phyloP scores from a whole-genome alignment of 164 flowering plant species.

The Houttuynia cordata region DNA sequence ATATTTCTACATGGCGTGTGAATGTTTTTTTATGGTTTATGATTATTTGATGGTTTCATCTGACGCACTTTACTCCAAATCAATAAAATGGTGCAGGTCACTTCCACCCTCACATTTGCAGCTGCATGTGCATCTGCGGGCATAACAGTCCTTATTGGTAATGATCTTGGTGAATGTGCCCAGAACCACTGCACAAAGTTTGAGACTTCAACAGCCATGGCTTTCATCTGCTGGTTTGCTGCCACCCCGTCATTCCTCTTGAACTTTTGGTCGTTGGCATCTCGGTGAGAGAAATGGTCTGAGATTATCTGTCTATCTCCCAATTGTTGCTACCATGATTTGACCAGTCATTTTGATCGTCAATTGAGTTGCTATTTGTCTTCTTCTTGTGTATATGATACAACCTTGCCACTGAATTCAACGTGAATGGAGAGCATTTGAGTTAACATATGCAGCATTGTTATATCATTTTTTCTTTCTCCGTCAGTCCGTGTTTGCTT shows the following conservation, averaged over 20 bases:
- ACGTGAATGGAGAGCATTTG: neutral
- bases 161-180: conserved; percentile 50
- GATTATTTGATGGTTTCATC: neutral
- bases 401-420: neutral
- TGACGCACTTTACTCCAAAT: neutral
- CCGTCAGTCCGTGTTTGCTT: too few relatives aligned
- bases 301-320: neutral
- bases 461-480: neutral
- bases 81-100: conserved; percentile 7
- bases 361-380: neutral
- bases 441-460: neutral
- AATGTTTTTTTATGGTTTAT: neutral
- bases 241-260: conserved; percentile 60
- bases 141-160: conserved; percentile 68
- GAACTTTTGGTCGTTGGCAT: conserved; percentile 76
- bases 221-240: conserved; percentile 76
- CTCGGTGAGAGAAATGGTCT: conserved; percentile 17
- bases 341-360: neutral
- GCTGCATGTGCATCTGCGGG: conserved; percentile 19
- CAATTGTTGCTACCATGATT: neutral
- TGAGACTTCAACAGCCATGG: conserved; percentile 79
- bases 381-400: neutral
- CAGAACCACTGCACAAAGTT: conserved; percentile 52
- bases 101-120: conserved; percentile 17
- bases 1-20: too few relatives aligned